Evolutionary conservation across 1,139 yeast genomes (phyloP).

Genomic region (Diutina pseudorugosa): DNA sequence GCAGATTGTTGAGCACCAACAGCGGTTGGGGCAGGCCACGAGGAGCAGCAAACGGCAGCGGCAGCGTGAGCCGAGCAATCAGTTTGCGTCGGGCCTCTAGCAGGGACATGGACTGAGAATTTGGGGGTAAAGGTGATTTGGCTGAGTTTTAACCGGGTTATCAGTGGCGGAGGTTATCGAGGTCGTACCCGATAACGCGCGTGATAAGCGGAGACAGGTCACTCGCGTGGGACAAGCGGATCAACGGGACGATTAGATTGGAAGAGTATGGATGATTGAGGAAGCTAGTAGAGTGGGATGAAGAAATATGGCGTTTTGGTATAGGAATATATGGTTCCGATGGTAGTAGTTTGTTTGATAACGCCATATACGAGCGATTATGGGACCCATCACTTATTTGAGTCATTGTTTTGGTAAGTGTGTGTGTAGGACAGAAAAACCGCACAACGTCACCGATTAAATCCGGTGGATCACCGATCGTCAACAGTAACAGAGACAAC

Average conservation of each 20-base stretch:
- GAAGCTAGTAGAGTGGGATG: too few relatives aligned
- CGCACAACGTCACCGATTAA: too few relatives aligned
- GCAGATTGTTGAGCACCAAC: neutral
- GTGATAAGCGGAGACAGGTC: neutral
- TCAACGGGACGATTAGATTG: neutral
- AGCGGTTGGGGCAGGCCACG: neutral
- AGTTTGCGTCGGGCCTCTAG: neutral
- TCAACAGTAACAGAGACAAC: too few relatives aligned
- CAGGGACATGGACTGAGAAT: neutral
- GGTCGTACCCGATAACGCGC: neutral
- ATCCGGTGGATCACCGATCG: too few relatives aligned
- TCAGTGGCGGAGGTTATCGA: neutral
- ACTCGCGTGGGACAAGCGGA: neutral
- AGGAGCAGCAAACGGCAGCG: neutral
- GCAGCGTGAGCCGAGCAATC: constrained; percentile 1
- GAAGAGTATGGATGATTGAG: too few relatives aligned
- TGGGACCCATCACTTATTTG: too few relatives aligned
- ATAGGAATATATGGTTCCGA: too few relatives aligned
- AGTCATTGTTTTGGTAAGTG: too few relatives aligned
- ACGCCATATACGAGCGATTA: too few relatives aligned
- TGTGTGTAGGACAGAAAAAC: too few relatives aligned
- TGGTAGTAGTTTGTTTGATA: too few relatives aligned
- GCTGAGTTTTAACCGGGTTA: neutral
- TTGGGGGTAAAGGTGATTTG: neutral
- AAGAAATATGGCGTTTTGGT: too few relatives aligned